These are phyloP conservation scores for Quercus tomentella DNA, from an alignment of 331 rosid genomes.

Conservation along the genomic window DNA sequence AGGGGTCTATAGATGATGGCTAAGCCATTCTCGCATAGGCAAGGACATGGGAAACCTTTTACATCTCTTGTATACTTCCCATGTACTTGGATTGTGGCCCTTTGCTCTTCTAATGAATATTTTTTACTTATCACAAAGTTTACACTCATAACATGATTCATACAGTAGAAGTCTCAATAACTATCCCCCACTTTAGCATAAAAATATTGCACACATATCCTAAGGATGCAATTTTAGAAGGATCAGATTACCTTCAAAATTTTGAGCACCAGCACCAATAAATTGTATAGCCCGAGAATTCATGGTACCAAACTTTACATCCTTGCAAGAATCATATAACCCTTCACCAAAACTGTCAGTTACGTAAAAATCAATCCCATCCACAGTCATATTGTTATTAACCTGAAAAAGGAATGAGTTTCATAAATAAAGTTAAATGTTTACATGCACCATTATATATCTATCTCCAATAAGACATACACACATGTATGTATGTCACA, in stretches of 20 bases:
- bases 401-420: slow-evolving; percentile 49
- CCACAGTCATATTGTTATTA: slow-evolving; percentile 67
- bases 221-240: slow-evolving; percentile 21
- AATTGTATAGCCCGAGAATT: slow-evolving; percentile 80
- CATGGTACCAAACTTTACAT: slow-evolving; percentile 88
- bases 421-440: slow-evolving; percentile 1
- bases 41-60: neutral
- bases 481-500: neutral
- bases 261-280: slow-evolving; percentile 87
- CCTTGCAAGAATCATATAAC: slow-evolving; percentile 90
- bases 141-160: neutral
- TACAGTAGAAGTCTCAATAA: neutral
- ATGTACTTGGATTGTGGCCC: too few relatives aligned
- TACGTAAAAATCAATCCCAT: slow-evolving; percentile 74
- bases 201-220: neutral
- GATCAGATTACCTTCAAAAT: slow-evolving; percentile 57
- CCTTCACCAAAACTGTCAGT: slow-evolving; percentile 91
- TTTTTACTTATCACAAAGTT: neutral
- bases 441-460: neutral
- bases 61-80: too few relatives aligned
- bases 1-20: neutral
- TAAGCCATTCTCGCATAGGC: neutral
- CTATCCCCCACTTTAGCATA: neutral
- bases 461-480: neutral
- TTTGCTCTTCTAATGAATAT: too few relatives aligned